Evolutionary conservation across 768 basidiomycete genomes (phyloP).

Genomic region (Naematelia aurantialba): DNA sequence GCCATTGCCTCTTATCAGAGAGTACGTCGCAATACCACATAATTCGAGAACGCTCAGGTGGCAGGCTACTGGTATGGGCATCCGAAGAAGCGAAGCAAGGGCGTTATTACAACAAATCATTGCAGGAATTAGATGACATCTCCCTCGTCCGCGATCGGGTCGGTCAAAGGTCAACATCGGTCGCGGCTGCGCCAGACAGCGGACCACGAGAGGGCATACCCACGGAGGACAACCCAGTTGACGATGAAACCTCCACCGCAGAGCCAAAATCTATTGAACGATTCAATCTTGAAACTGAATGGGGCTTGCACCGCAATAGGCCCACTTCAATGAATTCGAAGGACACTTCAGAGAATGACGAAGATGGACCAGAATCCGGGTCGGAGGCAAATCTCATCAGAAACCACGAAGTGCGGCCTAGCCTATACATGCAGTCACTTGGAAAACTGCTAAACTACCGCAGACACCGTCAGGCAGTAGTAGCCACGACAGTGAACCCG

Average conservation of each 20-base stretch:
- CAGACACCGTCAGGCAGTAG: not conserved
- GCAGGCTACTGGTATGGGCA: conserved; percentile 38
- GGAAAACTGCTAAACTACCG: not conserved
- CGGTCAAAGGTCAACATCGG: conserved; percentile 5
- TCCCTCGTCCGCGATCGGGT: conserved; percentile 30
- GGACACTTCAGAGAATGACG: conserved; percentile 32
- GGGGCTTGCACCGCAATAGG: conserved; percentile 1
- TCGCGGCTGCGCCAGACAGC: too few relatives aligned
- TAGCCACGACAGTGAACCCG: conserved; percentile 27
- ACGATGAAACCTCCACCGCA: too few relatives aligned
- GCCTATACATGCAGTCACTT: too few relatives aligned
- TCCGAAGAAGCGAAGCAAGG: conserved; percentile 39
- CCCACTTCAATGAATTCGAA: conserved; percentile 14
- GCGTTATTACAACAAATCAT: conserved; percentile 30
- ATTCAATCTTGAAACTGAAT: not conserved
- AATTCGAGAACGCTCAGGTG: not conserved
- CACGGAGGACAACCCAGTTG: too few relatives aligned
- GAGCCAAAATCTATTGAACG: not conserved
- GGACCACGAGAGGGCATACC: too few relatives aligned
- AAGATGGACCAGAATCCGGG: conserved; percentile 43
- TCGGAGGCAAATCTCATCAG: not conserved
- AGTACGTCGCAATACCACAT: conserved; percentile 55
- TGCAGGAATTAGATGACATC: conserved; percentile 36
- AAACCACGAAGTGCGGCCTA: not conserved
- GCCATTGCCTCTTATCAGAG: conserved; percentile 63